Evolutionary conservation across 2,329 filamentous ascomycete genomes (phyloP).

Genomic region (Ophiocordyceps camponoti-saundersi): DNA sequence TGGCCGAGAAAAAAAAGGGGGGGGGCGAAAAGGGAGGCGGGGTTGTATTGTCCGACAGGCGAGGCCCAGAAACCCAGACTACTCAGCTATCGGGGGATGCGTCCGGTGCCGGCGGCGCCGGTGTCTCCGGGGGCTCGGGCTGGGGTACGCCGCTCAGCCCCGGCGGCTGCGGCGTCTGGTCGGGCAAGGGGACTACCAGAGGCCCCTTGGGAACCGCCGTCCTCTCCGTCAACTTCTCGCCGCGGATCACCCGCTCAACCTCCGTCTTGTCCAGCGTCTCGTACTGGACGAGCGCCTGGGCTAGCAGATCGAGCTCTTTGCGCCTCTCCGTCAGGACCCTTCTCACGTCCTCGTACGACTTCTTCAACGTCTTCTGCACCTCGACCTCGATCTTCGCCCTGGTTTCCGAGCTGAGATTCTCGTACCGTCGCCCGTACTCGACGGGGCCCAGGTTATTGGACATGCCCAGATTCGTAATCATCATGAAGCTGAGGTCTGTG

Average conservation of each 20-base stretch:
- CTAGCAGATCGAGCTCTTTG: slow-evolving; percentile 73
- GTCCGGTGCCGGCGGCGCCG: slow-evolving; percentile 16
- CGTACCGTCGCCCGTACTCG: slow-evolving; percentile 68
- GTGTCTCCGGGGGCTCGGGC: slow-evolving; percentile 13
- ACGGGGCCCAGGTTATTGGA: slow-evolving; percentile 76
- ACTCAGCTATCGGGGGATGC: neutral
- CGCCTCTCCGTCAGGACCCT: slow-evolving; percentile 58
- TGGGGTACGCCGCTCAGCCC: slow-evolving; percentile 17
- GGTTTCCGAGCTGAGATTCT: slow-evolving; percentile 68
- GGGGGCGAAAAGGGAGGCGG: neutral
- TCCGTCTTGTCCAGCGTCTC: slow-evolving; percentile 82
- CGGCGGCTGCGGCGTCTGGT: slow-evolving; percentile 15
- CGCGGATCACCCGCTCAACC: slow-evolving; percentile 76
- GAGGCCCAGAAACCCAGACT: too few species aligned
- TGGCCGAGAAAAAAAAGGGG: neutral
- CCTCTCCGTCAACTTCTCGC: slow-evolving; percentile 62
- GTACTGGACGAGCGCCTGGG: slow-evolving; percentile 81
- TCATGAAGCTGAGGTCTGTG: slow-evolving; percentile 66
- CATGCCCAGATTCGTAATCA: slow-evolving; percentile 86
- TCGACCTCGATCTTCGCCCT: slow-evolving; percentile 76
- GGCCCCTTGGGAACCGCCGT: slow-evolving; percentile 35
- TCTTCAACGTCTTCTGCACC: slow-evolving; percentile 70
- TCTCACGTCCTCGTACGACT: slow-evolving; percentile 58
- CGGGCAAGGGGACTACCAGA: slow-evolving; percentile 19
- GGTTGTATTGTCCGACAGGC: neutral